Evolutionary conservation across 140 eudicot species (phyloP).

Genomic region (Ambrosia hybrid): DNA sequence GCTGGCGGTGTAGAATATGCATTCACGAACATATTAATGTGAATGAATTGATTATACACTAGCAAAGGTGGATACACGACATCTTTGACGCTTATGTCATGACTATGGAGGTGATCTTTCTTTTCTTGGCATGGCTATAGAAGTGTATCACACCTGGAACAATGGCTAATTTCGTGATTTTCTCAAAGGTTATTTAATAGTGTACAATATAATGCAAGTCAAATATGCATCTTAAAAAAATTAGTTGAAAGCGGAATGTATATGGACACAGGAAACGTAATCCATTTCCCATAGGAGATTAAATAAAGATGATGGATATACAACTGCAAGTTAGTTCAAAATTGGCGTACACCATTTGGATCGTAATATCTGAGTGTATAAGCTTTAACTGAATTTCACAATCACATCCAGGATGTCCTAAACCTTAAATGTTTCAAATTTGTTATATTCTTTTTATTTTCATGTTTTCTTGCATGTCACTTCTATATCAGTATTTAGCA

Average conservation of each 20-base stretch:
- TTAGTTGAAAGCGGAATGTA: neutral
- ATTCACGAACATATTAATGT: neutral
- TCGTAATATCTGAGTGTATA: neutral
- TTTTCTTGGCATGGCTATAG: neutral
- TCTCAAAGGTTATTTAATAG: neutral
- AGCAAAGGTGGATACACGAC: neutral
- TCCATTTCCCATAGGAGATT: neutral
- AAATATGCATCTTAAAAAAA: neutral
- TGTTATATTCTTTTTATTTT: neutral
- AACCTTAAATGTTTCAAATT: neutral
- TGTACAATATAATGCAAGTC: neutral
- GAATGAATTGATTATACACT: neutral
- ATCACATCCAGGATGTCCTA: neutral
- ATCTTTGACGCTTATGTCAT: neutral
- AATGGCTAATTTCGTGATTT: neutral
- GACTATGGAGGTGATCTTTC: neutral
- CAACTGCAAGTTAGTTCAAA: neutral
- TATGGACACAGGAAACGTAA: neutral
- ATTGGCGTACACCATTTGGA: neutral
- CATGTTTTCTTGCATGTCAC: neutral
- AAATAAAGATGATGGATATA: neutral
- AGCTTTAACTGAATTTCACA: neutral
- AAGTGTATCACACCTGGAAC: neutral
- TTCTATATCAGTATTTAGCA: slow-evolving; percentile 8
- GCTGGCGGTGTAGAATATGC: neutral